Base-by-base conservation (phyloP, 768 basidiomycete genomes). In the Lentinula sp. region DNA sequence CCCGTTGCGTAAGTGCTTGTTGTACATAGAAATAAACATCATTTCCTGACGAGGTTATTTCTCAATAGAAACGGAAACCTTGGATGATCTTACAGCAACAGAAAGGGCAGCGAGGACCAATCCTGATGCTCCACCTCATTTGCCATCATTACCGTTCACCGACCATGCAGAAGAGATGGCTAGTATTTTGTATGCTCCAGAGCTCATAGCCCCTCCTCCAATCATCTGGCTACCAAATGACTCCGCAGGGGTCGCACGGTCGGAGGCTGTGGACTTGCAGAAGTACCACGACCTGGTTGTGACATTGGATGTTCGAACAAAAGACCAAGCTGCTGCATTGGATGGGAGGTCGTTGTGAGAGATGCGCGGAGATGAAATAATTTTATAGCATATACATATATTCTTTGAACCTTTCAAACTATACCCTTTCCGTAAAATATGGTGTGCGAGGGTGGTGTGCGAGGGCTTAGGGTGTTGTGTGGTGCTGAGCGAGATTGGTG, bases 181-280 rank as follows among this genome's bases (percentile, higher is more conserved):
- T 5, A 85, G 86, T 15, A 84, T 93, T 59, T 74, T 94, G 42
- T 94, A 93, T 68, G 89, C 91, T 4, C 89, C 91, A 1, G 91
- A 91, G 70, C 78, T 93, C 43, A 80, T 90, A 63, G 88, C 89
- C 11, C 89, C 90, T 16, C 75, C 81, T 18, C 91, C 90, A 1
- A 84, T 88, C 62, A 89, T 94, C 55, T 93, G 91, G 91, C 77
- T 93, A n/a, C 89, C 89, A 1, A 87, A 89, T 70, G 91, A 92
- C 69, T 79, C 79, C 10, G 84, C 86, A 15, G 88, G 88, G 23
- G 84, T 91, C 15, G 89, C 87, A 7, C 79, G 82, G 42, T 84
- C 87, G 5, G 91, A 93, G 71, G 89, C 89, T 32, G 76, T 81
- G 52, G 91, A 94, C 71, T 74, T 93, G 66, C 81, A 85, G 68